These are phyloP conservation scores for Lactuca saligna DNA, from an alignment of 129 eudicot species.

Conservation along the genomic window DNA sequence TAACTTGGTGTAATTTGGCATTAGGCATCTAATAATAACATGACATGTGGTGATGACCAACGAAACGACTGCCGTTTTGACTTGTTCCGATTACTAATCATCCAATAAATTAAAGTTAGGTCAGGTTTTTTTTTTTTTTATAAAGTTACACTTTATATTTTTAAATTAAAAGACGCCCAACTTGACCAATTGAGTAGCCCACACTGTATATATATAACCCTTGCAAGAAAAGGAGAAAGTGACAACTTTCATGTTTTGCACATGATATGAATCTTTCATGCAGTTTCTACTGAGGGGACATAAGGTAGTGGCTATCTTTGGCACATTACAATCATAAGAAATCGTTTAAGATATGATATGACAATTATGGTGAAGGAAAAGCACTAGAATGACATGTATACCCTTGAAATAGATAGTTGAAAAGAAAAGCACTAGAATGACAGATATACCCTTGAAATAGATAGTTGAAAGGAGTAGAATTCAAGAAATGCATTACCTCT, in stretches of 20 bases:
- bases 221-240: slow-evolving; percentile 26
- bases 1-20: neutral
- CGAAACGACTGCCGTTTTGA: neutral
- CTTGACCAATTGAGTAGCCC: slow-evolving; percentile 21
- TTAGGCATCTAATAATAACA: neutral
- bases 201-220: slow-evolving; percentile 2
- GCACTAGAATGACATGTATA: slow-evolving; percentile 18
- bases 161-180: slow-evolving; percentile 8
- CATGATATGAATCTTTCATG: neutral
- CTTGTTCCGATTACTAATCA: neutral
- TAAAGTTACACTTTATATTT: neutral
- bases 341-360: slow-evolving; percentile 4
- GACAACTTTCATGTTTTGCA: neutral
- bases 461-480: slow-evolving; percentile 15
- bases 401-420: slow-evolving; percentile 24
- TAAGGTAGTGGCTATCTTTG: neutral
- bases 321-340: neutral
- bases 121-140: slow-evolving; percentile 16
- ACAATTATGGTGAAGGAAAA: slow-evolving; percentile 2
- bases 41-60: neutral
- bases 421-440: slow-evolving; percentile 13
- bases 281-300: neutral
- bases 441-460: slow-evolving; percentile 21
- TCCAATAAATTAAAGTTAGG: neutral
- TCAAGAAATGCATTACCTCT: slow-evolving; percentile 22